Percentiles rank a stretch among this genome's conserved stretches.
Conservation (phyloP, 192 early-diverging fungal genomes). For the Podila clonocystis region DNA sequence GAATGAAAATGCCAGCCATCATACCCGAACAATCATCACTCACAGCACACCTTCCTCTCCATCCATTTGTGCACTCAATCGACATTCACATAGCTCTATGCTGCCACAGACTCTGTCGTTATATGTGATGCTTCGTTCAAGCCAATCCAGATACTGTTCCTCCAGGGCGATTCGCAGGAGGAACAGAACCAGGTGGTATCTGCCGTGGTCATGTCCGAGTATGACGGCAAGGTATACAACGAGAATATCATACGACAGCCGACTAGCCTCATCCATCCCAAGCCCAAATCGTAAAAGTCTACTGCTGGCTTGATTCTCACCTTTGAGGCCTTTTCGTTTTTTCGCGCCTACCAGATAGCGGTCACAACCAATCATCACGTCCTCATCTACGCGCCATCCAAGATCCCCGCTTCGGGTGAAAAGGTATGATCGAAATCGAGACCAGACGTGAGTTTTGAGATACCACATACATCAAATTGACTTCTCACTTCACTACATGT, state of each 20-base stretch:
- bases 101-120: constrained; percentile 58
- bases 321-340: constrained; percentile 2
- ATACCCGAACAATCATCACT: background rate
- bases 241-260: background rate
- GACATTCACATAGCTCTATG: constrained; percentile 54
- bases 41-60: background rate
- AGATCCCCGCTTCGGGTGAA: constrained; percentile 12
- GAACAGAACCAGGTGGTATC: constrained; percentile 47
- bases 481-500: no score
- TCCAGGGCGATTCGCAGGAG: constrained; percentile 36
- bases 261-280: no score
- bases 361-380: constrained; percentile 37
- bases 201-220: constrained; percentile 50
- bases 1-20: background rate
- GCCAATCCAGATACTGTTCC: constrained; percentile 53
- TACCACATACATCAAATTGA: no score
- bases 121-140: constrained; percentile 59
- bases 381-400: constrained; percentile 35
- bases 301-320: constrained; percentile 12
- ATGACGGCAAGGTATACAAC: constrained; percentile 51
- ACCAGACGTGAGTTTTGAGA: background rate
- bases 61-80: background rate
- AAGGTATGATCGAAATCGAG: constrained; percentile 12
- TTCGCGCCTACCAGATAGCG: constrained; percentile 24
- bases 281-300: background rate